These are phyloP conservation scores for Raphanus sativus DNA, from an alignment of 345 rosid species.

Conservation along the genomic window DNA sequence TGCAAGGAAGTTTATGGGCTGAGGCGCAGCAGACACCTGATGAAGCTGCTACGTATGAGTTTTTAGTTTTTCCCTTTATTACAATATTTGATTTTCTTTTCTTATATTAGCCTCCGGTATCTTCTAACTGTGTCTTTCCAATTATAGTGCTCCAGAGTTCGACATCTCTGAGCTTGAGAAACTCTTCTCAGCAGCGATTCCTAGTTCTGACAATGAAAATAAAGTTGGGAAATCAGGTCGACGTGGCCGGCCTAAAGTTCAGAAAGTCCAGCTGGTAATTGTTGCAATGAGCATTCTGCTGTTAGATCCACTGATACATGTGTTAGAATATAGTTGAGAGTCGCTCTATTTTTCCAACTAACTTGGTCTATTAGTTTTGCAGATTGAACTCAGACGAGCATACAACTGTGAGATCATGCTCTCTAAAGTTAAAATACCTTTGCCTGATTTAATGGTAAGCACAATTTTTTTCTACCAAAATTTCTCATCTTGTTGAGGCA, in stretches of 20 bases:
- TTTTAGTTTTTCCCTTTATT: background rate
- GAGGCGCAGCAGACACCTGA: conserved; percentile 77
- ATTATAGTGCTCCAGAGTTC: conserved; percentile 72
- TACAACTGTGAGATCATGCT: conserved; percentile 90
- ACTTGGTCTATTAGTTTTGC: conserved; percentile 43
- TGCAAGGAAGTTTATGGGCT: conserved; percentile 89
- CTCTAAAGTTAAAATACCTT: conserved; percentile 75
- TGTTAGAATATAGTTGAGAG: conserved; percentile 11
- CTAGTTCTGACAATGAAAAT: conserved; percentile 46
- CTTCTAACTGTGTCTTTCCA: conserved; percentile 26
- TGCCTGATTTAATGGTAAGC: conserved; percentile 70
- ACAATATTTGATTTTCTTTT: conserved; percentile 17
- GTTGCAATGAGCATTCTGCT: conserved; percentile 28
- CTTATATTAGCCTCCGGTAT: conserved; percentile 3
- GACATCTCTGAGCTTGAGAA: conserved; percentile 79
- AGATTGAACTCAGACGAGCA: conserved; percentile 83
- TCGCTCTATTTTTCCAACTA: conserved; percentile 32
- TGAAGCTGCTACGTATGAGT: conserved; percentile 63
- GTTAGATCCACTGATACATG: background rate
- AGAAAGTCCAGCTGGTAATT: conserved; percentile 87
- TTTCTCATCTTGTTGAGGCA: conserved; percentile 9
- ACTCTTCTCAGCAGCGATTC: conserved; percentile 68
- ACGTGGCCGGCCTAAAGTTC: conserved; percentile 51
- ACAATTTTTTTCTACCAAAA: background rate
- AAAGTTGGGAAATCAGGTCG: conserved; percentile 54